Evolutionary conservation across 148 eudicot genomes (phyloP).

Genomic region (Polygonum maritimum): DNA sequence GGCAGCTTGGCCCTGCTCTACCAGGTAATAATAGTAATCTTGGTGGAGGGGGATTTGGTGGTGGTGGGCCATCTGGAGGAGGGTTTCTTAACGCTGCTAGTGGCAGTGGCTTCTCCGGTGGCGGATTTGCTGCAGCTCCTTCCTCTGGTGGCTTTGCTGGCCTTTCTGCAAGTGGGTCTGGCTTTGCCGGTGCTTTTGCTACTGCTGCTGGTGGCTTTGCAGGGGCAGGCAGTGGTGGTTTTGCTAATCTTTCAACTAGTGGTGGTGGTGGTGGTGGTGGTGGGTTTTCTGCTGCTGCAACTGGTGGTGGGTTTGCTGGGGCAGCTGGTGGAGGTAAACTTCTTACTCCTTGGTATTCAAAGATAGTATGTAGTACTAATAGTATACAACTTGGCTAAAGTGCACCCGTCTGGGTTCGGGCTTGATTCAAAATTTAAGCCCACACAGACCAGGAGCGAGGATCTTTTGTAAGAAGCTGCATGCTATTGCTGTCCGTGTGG

Average conservation of each 20-base stretch:
- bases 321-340: slow-evolving; percentile 35
- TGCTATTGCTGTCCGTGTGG: too few species aligned
- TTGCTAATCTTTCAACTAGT: slow-evolving; percentile 19
- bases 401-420: too few species aligned
- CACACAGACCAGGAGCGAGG: too few species aligned
- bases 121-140: slow-evolving; percentile 31
- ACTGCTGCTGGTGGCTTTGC: slow-evolving; percentile 36
- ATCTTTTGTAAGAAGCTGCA: too few species aligned
- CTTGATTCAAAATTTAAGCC: too few species aligned
- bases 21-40: slow-evolving; percentile 27
- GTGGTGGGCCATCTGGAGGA: slow-evolving; percentile 21
- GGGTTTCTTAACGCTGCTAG: slow-evolving; percentile 21
- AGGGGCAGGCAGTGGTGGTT: slow-evolving; percentile 51
- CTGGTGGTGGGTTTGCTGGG: slow-evolving; percentile 27
- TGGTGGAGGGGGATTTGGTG: slow-evolving; percentile 14
- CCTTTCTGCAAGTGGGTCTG: slow-evolving; percentile 30
- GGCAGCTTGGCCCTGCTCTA: slow-evolving; percentile 67
- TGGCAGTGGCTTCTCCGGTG: slow-evolving; percentile 22
- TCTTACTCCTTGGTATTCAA: background rate
- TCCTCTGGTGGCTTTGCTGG: slow-evolving; percentile 45
- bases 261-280: slow-evolving; percentile 28
- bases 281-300: slow-evolving; percentile 14
- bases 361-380: background rate
- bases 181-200: slow-evolving; percentile 51
- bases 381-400: background rate